A percentile compares a stretch with the other conserved stretches of the same genome.
These are phyloP conservation scores for Termitomyces sp. DNA, from an alignment of 768 basidiomycete genomes.

Conservation along the genomic window DNA sequence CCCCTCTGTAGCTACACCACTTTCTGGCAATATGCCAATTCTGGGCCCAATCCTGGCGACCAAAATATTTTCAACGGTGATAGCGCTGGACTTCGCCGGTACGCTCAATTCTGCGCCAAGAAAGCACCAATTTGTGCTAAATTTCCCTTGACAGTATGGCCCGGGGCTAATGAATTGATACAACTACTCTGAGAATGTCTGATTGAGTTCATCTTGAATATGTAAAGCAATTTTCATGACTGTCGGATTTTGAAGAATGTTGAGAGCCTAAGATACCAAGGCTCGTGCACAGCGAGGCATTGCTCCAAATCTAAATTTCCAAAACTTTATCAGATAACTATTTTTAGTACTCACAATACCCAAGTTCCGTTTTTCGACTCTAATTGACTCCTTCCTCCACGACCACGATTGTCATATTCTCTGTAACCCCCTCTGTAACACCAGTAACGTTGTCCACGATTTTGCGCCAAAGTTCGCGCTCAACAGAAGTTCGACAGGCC, in stretches of 20 bases:
- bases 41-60: constrained; percentile 51
- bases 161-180: constrained; percentile 1
- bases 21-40: constrained; percentile 58
- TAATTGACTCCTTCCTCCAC: background rate
- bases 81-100: constrained; percentile 34
- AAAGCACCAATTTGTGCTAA: background rate
- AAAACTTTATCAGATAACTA: background rate
- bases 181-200: background rate
- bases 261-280: background rate
- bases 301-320: background rate
- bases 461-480: background rate
- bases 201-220: background rate
- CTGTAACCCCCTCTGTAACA: background rate
- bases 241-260: background rate
- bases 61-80: constrained; percentile 54
- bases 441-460: too few relatives aligned
- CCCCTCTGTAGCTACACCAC: constrained; percentile 32
- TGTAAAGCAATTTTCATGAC: background rate
- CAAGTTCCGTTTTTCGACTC: background rate
- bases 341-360: background rate
- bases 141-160: constrained; percentile 2
- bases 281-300: background rate
- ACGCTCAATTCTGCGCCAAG: background rate
- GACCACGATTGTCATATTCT: background rate
- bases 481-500: background rate